Evolutionary conservation across 805 yeast genomes (phyloP).

Genomic region (Saturnispora ahearnii): DNA sequence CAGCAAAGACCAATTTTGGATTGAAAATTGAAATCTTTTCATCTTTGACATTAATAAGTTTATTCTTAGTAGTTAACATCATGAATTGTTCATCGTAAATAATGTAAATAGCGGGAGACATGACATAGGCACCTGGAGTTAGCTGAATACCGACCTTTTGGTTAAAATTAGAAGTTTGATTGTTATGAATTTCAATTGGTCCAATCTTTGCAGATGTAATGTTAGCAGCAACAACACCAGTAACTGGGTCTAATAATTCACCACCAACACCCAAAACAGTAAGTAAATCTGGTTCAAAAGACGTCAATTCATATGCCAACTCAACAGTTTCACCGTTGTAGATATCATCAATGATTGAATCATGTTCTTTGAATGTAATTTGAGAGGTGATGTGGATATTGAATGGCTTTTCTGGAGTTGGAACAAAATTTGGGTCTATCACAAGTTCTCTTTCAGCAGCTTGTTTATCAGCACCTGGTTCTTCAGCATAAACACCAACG

Average conservation of each 20-base stretch:
- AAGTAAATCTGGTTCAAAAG: conserved; percentile 42
- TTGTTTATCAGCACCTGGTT: conserved; percentile 1
- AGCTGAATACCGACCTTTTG: conserved; percentile 56
- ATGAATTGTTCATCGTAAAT: conserved; percentile 41
- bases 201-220: conserved; percentile 58
- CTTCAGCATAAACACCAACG: conserved; percentile 12
- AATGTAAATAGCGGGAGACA: conserved; percentile 53
- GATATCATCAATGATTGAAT: conserved; percentile 36
- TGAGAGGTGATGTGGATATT: conserved; percentile 41
- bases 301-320: conserved; percentile 42
- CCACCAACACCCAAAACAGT: conserved; percentile 66
- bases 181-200: conserved; percentile 44
- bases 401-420: conserved; percentile 32
- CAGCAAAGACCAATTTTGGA: conserved; percentile 62
- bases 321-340: conserved; percentile 45
- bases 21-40: conserved; percentile 59
- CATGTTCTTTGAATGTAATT: conserved; percentile 29
- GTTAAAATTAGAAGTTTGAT: conserved; percentile 39
- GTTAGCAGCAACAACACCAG: conserved; percentile 46
- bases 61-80: conserved; percentile 48
- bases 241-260: conserved; percentile 44
- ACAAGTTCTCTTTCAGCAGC: conserved; percentile 14
- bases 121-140: conserved; percentile 44
- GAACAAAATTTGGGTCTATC: conserved; percentile 21
- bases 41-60: conserved; percentile 51